Percentiles rank a stretch among this genome's conserved stretches.
Evolutionary conservation across 345 rosid genomes (phyloP).

Genomic region (Anacardium occidentale): DNA sequence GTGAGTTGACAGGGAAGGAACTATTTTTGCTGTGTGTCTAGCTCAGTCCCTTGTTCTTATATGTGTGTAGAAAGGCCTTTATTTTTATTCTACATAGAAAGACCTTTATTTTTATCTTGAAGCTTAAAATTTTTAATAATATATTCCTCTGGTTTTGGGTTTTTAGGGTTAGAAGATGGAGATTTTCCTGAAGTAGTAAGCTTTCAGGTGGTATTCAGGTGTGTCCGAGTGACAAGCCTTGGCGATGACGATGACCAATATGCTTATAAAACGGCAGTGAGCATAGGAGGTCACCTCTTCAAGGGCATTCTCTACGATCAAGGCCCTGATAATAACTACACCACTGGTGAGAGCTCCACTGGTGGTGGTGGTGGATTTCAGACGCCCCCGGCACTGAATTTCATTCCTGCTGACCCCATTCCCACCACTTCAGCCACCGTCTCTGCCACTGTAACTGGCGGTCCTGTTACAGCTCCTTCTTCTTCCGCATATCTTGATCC

Average conservation of each 20-base stretch:
- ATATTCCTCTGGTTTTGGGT: background rate
- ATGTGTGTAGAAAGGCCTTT: slow-evolving; percentile 9
- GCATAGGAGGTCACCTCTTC: slow-evolving; percentile 85
- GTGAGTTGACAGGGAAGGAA: slow-evolving; percentile 36
- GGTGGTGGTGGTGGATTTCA: slow-evolving; percentile 32
- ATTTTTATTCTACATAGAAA: background rate
- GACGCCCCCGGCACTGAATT: slow-evolving; percentile 32
- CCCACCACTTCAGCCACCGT: background rate
- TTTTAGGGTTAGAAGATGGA: slow-evolving; percentile 70
- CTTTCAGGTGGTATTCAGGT: slow-evolving; percentile 66
- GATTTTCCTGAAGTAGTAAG: slow-evolving; percentile 71
- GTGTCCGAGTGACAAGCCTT: slow-evolving; percentile 66
- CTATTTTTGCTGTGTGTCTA: slow-evolving; percentile 19
- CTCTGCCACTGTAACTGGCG: slow-evolving; percentile 25
- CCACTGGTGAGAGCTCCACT: slow-evolving; percentile 58
- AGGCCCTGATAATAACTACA: slow-evolving; percentile 59
- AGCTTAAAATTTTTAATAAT: background rate
- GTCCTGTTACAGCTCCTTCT: slow-evolving; percentile 19
- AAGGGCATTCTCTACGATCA: slow-evolving; percentile 91
- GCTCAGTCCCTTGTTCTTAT: slow-evolving; percentile 20
- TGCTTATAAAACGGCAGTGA: slow-evolving; percentile 85
- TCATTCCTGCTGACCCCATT: slow-evolving; percentile 26
- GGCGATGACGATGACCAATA: slow-evolving; percentile 73
- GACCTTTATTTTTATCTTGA: too few species aligned
- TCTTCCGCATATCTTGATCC: slow-evolving; percentile 45